Percentiles rank a stretch among this genome's conserved stretches.
Conservation (phyloP, 23 red algal species). For the Gracilaria gracilis region DNA sequence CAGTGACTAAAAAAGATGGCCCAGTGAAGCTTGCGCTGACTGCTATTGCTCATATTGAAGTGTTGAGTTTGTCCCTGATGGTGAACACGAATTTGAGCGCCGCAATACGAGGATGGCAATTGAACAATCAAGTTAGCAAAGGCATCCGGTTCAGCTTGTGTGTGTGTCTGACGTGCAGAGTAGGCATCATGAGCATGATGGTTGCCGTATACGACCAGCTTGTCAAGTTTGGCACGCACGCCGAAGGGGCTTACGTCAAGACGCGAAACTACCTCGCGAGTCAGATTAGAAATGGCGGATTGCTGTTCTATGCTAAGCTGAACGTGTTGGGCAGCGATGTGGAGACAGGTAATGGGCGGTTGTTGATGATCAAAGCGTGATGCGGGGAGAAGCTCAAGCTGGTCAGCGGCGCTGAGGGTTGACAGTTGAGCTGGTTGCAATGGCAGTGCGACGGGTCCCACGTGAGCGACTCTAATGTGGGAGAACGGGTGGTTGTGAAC, state of each 20-base stretch:
- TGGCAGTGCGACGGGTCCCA: background rate
- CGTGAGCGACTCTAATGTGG: background rate
- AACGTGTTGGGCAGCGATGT: background rate
- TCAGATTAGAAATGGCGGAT: background rate
- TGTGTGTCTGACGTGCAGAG: background rate
- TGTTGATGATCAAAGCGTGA: background rate
- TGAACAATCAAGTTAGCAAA: background rate
- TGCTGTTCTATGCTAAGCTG: background rate
- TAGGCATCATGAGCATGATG: background rate
- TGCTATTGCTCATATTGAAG: background rate
- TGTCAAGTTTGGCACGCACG: background rate
- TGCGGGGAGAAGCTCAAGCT: background rate
- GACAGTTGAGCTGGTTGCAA: background rate
- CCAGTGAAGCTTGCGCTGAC: background rate
- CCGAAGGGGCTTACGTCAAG: conserved; percentile 9
- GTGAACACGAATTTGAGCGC: background rate
- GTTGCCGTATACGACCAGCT: background rate
- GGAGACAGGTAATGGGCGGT: background rate
- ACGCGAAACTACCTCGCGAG: conserved; percentile 8
- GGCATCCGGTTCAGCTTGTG: background rate
- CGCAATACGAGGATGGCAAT: background rate
- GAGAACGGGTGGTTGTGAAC: background rate
- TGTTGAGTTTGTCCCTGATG: background rate
- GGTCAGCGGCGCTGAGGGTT: background rate
- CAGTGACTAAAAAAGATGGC: conserved; percentile 4